Percentiles rank a stretch among this genome's conserved stretches.
These are phyloP conservation scores for Tinospora cordifolia DNA, from an alignment of 164 flowering plant species.

Conservation along the genomic window DNA sequence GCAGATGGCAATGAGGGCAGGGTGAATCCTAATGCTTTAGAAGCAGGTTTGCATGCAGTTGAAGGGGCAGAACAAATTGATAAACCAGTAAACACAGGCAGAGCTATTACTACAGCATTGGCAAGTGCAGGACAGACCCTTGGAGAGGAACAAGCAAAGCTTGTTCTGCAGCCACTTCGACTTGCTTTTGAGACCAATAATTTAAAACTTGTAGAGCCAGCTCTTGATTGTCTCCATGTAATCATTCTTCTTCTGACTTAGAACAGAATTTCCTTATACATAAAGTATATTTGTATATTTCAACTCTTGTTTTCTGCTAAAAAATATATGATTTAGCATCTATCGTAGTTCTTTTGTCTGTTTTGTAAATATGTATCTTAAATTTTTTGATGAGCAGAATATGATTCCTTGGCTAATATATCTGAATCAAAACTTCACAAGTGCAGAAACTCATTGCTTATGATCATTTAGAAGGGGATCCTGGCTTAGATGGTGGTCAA, in stretches of 20 bases:
- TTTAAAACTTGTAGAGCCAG: constrained; percentile 72
- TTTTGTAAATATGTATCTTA: neutral
- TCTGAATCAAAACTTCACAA: constrained; percentile 5
- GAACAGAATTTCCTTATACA: neutral
- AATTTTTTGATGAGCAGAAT: neutral
- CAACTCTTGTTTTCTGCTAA: neutral
- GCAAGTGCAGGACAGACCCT: constrained; percentile 74
- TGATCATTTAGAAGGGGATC: constrained; percentile 99
- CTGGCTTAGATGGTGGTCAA: constrained; percentile 86
- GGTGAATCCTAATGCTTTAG: constrained; percentile 27
- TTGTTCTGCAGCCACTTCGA: constrained; percentile 78
- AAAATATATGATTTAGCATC: neutral
- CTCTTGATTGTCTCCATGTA: constrained; percentile 98
- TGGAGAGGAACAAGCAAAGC: constrained; percentile 69
- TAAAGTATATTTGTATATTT: neutral
- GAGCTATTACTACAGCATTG: constrained; percentile 44
- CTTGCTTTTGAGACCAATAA: constrained; percentile 92
- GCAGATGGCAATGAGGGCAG: constrained; percentile 30
- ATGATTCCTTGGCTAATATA: constrained; percentile 4
- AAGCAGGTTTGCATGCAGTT: constrained; percentile 19
- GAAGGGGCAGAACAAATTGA: constrained; percentile 23
- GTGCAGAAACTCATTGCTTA: constrained; percentile 95
- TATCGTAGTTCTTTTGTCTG: neutral
- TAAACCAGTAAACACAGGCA: constrained; percentile 24
- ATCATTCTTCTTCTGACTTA: constrained; percentile 16